Base-by-base conservation (phyloP, 352 stramenopile species). In the Peronospora destructor region DNA sequence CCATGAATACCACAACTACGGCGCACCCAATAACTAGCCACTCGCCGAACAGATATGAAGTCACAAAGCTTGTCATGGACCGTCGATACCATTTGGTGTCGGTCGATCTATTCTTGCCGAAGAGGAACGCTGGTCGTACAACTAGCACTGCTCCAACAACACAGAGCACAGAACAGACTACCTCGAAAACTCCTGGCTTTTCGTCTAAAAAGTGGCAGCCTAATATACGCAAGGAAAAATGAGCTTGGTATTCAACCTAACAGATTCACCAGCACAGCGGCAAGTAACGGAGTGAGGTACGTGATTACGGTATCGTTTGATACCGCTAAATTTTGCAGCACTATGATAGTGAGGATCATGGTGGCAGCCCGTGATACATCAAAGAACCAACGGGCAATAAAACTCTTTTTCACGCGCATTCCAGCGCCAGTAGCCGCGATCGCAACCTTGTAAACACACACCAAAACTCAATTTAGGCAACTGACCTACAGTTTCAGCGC, bases 291-390 rank as follows among this genome's bases (percentile, higher is more conserved):
- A 28, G 72, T 87, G 28, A 67, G 72, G 33, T 80, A 84, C n/a
- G 83, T 68, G 25, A 90, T 68, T 25, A 74, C 67, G 12, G 64
- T 83, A 7, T 74, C 79, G 46, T 90, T 80, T 10, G 73, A 76
- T 7, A 85, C 56, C 29, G 75, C 64, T 54, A 87, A 62, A 30
- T 76, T 61, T 29, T 75, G 55, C 46, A 87, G 72, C 16, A 73
- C 66, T 57, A 80, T 68, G 25, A 85, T 71, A n/a, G 56, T 50
- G 12, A 87, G 39, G 4, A 61, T 57, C 64, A 78, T 75, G 19
- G 65, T 64, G 35, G 56, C 62, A 84, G n/a, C 71, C 72, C 6
- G 68, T 47, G 13, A 74, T 16, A 49, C 66, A 75, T 40, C 72
- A 68, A 40, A 68, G 49, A 6, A 51, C 45, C n/a, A 87, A 59